Evolutionary conservation across 257 asterid species (phyloP).

Genomic region (Lantana camara): DNA sequence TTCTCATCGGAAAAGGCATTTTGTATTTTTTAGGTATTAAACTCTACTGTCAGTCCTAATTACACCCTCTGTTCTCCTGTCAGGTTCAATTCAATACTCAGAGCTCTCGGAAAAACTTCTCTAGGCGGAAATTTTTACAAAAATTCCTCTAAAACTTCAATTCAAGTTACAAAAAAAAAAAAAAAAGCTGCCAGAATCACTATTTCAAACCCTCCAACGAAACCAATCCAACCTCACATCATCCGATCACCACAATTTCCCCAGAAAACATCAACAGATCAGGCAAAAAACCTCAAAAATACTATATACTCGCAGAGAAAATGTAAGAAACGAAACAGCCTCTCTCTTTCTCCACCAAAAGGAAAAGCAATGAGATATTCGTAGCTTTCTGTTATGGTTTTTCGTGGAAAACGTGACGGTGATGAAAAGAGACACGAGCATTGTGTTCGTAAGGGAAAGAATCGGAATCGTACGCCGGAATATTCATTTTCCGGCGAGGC

Average conservation of each 20-base stretch:
- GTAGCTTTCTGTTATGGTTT: constrained; percentile 30
- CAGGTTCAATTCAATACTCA: constrained; percentile 27
- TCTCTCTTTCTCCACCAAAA: neutral
- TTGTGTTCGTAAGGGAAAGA: constrained; percentile 24
- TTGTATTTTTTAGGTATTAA: neutral
- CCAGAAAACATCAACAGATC: constrained; percentile 18
- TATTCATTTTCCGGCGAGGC: constrained; percentile 52
- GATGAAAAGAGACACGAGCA: constrained; percentile 54
- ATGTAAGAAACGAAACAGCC: neutral
- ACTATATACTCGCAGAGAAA: constrained; percentile 22
- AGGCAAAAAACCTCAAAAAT: constrained; percentile 23
- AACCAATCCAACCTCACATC: constrained; percentile 28
- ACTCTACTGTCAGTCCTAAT: constrained; percentile 26
- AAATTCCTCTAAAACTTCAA: constrained; percentile 17
- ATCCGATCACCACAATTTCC: constrained; percentile 34
- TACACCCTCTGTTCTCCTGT: constrained; percentile 28
- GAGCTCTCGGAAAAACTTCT: constrained; percentile 25
- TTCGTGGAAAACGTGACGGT: constrained; percentile 76
- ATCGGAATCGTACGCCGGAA: constrained; percentile 30
- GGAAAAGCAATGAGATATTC: neutral
- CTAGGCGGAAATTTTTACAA: constrained; percentile 12
- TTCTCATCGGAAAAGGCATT: constrained; percentile 65
- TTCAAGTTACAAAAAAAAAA: constrained; percentile 15
- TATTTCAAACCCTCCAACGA: constrained; percentile 22
- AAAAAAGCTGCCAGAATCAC: constrained; percentile 6